Evolutionary conservation across 2,329 filamentous ascomycete species (phyloP).

Genomic region (Didymella glomerata): DNA sequence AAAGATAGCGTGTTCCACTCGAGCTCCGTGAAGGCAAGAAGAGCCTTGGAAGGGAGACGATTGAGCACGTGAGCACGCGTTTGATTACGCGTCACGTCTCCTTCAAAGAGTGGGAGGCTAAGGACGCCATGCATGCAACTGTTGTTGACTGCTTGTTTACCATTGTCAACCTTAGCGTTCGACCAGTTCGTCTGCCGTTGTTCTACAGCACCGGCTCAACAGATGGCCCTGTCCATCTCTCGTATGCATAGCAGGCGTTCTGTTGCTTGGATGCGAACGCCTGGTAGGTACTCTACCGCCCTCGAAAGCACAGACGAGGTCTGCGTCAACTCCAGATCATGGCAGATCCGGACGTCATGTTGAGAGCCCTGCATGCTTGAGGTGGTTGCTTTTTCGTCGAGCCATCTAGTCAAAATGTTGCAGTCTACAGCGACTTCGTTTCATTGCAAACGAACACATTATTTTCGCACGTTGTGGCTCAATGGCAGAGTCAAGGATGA

Average conservation of each 20-base stretch:
- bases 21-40: too few relatives aligned
- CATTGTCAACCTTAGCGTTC: background rate
- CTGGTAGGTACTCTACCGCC: slow-evolving; percentile 1
- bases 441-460: background rate
- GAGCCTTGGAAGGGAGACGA: too few relatives aligned
- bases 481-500: slow-evolving; percentile 1
- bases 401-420: background rate
- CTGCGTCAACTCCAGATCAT: background rate
- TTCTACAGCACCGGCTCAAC: background rate
- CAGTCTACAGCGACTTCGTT: background rate
- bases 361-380: background rate
- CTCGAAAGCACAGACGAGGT: slow-evolving; percentile 12
- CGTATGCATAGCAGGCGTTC: background rate
- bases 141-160: slow-evolving; percentile 4
- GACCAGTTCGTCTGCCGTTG: background rate
- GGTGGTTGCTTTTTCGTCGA: background rate
- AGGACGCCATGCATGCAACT: slow-evolving; percentile 14
- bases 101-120: slow-evolving; percentile 14
- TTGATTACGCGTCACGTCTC: slow-evolving; percentile 15
- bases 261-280: slow-evolving; percentile 10
- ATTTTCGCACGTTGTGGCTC: background rate
- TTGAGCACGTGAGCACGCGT: slow-evolving; percentile 16
- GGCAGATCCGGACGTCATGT: slow-evolving; percentile 9
- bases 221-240: background rate
- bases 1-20: too few relatives aligned